These are phyloP conservation scores for Adansonia digitata DNA, from an alignment of 345 rosid genomes.

Conservation along the genomic window DNA sequence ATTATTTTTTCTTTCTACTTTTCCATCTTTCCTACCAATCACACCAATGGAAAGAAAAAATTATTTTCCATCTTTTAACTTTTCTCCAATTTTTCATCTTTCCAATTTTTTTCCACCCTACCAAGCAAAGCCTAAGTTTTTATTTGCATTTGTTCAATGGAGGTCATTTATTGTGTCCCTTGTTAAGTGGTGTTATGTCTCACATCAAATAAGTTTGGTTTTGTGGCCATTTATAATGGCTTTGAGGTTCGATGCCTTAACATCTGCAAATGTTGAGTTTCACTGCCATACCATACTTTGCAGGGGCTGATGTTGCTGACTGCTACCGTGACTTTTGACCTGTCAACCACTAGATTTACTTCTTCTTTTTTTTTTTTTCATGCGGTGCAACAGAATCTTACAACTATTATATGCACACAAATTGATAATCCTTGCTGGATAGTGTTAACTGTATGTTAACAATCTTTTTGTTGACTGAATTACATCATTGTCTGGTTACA, in stretches of 20 bases:
- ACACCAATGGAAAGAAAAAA: no score
- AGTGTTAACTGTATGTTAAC: background rate
- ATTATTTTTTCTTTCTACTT: no score
- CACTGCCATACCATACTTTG: background rate
- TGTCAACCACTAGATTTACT: background rate
- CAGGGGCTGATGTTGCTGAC: background rate
- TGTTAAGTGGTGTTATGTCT: background rate
- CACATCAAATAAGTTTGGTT: background rate
- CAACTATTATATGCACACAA: background rate
- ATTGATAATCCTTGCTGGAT: background rate
- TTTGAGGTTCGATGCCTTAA: background rate
- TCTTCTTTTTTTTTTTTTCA: background rate
- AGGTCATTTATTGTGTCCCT: background rate
- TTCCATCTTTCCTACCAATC: no score
- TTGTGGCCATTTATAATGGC: background rate
- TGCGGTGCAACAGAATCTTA: background rate
- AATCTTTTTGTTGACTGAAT: background rate
- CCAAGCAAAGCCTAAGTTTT: no score
- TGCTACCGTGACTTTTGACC: background rate
- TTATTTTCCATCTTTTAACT: no score
- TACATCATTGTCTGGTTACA: background rate
- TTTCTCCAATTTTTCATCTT: no score
- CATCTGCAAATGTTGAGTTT: background rate
- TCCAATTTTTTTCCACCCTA: no score
- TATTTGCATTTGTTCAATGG: no score